Evolutionary conservation across 306 rosid species (phyloP).

Genomic region (Psophocarpus tetragonolobus): DNA sequence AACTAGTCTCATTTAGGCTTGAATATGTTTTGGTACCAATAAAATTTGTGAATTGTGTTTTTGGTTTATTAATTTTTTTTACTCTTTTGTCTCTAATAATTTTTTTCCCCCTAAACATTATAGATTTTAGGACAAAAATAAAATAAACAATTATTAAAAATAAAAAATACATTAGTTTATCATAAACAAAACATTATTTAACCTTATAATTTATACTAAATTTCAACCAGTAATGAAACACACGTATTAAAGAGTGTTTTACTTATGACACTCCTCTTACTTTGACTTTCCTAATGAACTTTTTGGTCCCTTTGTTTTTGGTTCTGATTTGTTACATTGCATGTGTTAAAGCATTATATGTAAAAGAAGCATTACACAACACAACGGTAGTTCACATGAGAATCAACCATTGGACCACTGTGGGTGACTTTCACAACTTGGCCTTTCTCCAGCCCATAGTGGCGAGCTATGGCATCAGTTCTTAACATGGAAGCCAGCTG

Average conservation of each 20-base stretch:
- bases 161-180: no score
- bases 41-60: no score
- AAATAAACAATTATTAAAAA: no score
- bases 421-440: slow-evolving; percentile 45
- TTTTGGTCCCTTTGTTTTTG: not conserved
- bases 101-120: no score
- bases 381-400: slow-evolving; percentile 41
- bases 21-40: no score
- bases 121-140: no score
- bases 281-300: not conserved
- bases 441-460: slow-evolving; percentile 52
- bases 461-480: slow-evolving; percentile 47
- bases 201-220: no score
- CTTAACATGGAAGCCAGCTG: slow-evolving; percentile 52
- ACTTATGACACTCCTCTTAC: not conserved
- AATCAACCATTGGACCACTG: slow-evolving; percentile 28
- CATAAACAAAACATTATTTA: no score
- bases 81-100: no score
- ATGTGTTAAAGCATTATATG: not conserved
- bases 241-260: not conserved
- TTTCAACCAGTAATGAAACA: not conserved
- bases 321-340: not conserved
- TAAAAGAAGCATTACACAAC: slow-evolving; percentile 22
- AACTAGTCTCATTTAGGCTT: not conserved
- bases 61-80: no score